Base-by-base conservation (phyloP, 352 stramenopile genomes). In the Pythium biforme region DNA sequence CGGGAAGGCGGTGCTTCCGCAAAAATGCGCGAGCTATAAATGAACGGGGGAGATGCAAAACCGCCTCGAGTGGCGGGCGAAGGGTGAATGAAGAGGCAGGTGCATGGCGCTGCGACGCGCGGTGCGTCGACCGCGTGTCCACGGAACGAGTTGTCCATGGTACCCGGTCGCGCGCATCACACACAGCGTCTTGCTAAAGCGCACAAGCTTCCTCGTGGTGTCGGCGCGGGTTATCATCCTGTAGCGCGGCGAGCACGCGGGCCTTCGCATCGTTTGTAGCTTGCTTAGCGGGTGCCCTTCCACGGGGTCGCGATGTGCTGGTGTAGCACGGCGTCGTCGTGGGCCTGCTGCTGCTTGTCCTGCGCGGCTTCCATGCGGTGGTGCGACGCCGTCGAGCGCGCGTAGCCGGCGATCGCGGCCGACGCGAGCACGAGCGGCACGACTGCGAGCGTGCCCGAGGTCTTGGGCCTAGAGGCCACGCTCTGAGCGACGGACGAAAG, bases 261-360 rank as follows among this genome's bases (percentile, higher is more conserved):
- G 37, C 14, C 37, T 1, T 17, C n/a, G 3, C 31, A 37, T 11
- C 31, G 8, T 14, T 8, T 11, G 31, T 11, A 5, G 11, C 9
- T n/a, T 23, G 27, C 22, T 74, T 75, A 90, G 43, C 81, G 77
- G 55, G 81, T 82, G 20, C 81, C 81, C 67, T 90, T 90, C 81
- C 81, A 90, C 29, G 81, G 66, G 22, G 80, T 69, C 49, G 72
- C 75, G 27, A 88, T 79, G 66, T 90, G 81, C 43, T 88, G 76
- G 70, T 90, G 81, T 3, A 88, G 65, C 9, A 56, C 51, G 34
- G 84, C 77, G 49, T 82, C 75, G 31, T 80, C 63, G 12, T 68
- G 58, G 33, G 60, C 53, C 25, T 84, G 78, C 54, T 77, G 59
- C n/a, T 59, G 33, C 47, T 75, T 68, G 41, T 62, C 54, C 29